These are phyloP conservation scores for Parasitella parasitica DNA, from an alignment of 371 early-diverging fungal species.

Conservation along the genomic window DNA sequence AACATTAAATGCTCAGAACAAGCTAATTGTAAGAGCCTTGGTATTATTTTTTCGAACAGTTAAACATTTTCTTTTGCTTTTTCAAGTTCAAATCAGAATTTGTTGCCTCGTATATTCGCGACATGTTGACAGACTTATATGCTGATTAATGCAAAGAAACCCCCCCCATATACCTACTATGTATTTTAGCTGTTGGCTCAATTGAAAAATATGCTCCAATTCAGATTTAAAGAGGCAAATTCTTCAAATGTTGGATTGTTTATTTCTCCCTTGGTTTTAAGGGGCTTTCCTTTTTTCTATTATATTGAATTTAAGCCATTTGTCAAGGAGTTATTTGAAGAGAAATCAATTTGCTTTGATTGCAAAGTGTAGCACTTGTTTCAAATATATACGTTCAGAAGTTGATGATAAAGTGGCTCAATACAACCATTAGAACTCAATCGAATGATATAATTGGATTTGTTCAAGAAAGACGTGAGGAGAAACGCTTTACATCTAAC, in stretches of 20 bases:
- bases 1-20: background rate
- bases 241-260: no score
- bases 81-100: background rate
- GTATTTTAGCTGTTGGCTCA: no score
- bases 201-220: no score
- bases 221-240: no score
- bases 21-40: background rate
- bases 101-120: background rate
- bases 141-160: background rate
- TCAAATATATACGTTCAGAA: background rate
- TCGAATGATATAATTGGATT: constrained; percentile 1
- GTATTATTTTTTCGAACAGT: background rate
- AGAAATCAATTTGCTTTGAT: no score
- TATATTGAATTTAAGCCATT: no score
- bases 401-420: background rate
- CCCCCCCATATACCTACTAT: no score
- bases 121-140: background rate
- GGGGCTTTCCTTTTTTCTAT: no score
- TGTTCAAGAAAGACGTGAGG: background rate
- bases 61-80: background rate
- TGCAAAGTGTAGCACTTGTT: background rate
- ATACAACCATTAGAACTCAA: background rate
- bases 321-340: no score
- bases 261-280: no score
- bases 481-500: background rate